These are phyloP conservation scores for Aspergillus avenaceus DNA, from an alignment of 495 filamentous ascomycete genomes.

Conservation along the genomic window DNA sequence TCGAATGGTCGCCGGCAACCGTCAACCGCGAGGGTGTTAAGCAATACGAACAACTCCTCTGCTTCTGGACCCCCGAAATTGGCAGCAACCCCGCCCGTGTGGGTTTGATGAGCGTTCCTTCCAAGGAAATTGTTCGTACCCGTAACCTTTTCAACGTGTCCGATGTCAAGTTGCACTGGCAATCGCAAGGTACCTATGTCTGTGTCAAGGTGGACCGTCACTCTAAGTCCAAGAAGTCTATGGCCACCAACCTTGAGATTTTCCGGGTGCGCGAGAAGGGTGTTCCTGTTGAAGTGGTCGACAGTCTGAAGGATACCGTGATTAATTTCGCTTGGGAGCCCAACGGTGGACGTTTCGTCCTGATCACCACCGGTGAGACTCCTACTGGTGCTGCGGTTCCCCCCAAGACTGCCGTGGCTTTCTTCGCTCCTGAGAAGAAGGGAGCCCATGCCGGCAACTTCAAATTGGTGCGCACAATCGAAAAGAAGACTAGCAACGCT, in stretches of 20 bases:
- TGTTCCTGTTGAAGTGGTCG: slow-evolving; percentile 95
- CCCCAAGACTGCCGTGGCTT: slow-evolving; percentile 92
- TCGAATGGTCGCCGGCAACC: slow-evolving; percentile 90
- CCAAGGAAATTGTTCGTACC: slow-evolving; percentile 87
- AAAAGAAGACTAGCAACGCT: slow-evolving; percentile 98
- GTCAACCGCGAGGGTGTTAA: slow-evolving; percentile 75
- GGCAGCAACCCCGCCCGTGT: slow-evolving; percentile 98
- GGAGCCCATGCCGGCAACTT: slow-evolving; percentile 77
- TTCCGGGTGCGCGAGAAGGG: slow-evolving; percentile 96
- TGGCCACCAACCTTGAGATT: slow-evolving; percentile 95
- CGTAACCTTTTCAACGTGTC: slow-evolving; percentile 96
- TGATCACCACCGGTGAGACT: slow-evolving; percentile 91
- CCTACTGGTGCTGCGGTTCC: slow-evolving; percentile 71
- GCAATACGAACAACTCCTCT: slow-evolving; percentile 89
- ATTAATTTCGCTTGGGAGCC: slow-evolving; percentile 99
- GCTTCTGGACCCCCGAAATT: slow-evolving; percentile 98
- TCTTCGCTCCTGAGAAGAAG: slow-evolving; percentile 98
- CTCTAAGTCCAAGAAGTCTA: slow-evolving; percentile 97
- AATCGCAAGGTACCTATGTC: slow-evolving; percentile 86
- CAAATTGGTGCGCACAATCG: slow-evolving; percentile 85
- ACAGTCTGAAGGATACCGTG: slow-evolving; percentile 94
- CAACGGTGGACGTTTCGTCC: slow-evolving; percentile 91
- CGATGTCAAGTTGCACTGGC: slow-evolving; percentile 93
- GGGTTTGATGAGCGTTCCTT: slow-evolving; percentile 91
- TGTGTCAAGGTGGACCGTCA: slow-evolving; percentile 99